Evolutionary conservation across 257 asterid genomes (phyloP).

Genomic region (Linaria vulgaris): DNA sequence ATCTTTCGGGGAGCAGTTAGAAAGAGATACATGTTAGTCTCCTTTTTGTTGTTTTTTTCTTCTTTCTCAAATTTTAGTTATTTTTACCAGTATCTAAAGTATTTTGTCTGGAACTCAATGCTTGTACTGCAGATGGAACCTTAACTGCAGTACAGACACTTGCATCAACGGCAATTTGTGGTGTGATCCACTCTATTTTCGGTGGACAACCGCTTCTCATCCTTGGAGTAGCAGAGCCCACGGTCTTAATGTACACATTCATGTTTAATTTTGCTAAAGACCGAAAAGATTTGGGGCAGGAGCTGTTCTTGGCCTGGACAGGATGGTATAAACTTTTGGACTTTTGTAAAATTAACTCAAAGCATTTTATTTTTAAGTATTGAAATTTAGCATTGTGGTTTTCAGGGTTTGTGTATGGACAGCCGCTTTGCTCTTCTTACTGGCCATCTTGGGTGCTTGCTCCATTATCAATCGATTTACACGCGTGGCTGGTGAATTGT

Average conservation of each 20-base stretch:
- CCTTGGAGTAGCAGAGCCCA: slow-evolving; percentile 98
- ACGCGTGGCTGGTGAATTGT: slow-evolving; percentile 93
- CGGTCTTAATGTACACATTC: slow-evolving; percentile 94
- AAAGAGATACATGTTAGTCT: slow-evolving; percentile 68
- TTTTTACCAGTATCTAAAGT: not conserved
- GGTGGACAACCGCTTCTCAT: slow-evolving; percentile 97
- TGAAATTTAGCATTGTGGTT: slow-evolving; percentile 23
- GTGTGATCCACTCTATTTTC: slow-evolving; percentile 77
- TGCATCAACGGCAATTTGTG: slow-evolving; percentile 93
- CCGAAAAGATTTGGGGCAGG: slow-evolving; percentile 73
- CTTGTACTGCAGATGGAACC: slow-evolving; percentile 61
- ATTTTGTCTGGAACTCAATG: slow-evolving; percentile 3
- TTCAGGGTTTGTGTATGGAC: slow-evolving; percentile 98
- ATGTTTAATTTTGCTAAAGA: slow-evolving; percentile 89
- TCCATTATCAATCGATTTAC: slow-evolving; percentile 91
- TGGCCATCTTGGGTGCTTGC: slow-evolving; percentile 95
- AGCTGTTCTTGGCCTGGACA: slow-evolving; percentile 85
- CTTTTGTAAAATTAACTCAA: slow-evolving; percentile 16
- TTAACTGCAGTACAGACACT: slow-evolving; percentile 96
- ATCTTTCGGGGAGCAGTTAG: slow-evolving; percentile 94
- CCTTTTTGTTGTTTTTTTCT: not conserved
- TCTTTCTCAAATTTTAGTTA: slow-evolving; percentile 14
- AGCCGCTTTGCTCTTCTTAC: slow-evolving; percentile 83
- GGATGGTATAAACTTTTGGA: slow-evolving; percentile 62
- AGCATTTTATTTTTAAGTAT: slow-evolving; percentile 21